phyloP scores from a whole-genome alignment of 108 stramenopile genomes.

The Pseudonitzschia delicatissima region DNA sequence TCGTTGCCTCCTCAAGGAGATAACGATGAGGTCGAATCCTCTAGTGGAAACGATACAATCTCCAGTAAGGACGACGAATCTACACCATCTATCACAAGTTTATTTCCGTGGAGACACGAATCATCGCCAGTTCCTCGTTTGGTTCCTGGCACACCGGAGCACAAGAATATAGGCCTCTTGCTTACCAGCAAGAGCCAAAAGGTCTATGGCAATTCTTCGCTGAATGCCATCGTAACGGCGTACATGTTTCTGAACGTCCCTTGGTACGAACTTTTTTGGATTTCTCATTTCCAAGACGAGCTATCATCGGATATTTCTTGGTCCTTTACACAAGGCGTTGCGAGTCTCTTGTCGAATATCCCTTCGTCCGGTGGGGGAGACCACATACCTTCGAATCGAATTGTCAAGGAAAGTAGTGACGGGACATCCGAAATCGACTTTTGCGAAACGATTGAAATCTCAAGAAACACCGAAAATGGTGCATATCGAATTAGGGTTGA shows the following conservation, averaged over 20 bases:
- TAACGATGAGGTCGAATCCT: not conserved
- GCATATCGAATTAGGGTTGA: not conserved
- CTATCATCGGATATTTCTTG: constrained; percentile 27
- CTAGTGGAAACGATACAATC: not conserved
- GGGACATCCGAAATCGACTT: constrained; percentile 6
- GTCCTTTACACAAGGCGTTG: constrained; percentile 32
- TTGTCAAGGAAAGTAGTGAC: not conserved
- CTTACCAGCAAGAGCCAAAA: constrained; percentile 15
- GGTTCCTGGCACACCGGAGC: constrained; percentile 27
- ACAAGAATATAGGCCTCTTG: constrained; percentile 19
- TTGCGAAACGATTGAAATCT: constrained; percentile 1
- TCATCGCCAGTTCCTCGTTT: constrained; percentile 20
- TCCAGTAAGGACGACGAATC: not conserved
- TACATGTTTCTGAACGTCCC: constrained; percentile 41
- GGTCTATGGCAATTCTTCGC: not conserved
- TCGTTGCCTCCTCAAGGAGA: not conserved
- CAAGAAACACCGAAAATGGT: not conserved
- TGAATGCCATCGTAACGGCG: constrained; percentile 28
- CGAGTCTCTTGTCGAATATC: constrained; percentile 5
- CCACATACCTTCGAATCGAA: not conserved
- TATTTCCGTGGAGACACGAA: constrained; percentile 36
- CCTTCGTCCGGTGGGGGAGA: not conserved
- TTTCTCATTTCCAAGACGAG: constrained; percentile 18
- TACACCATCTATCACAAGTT: not conserved
- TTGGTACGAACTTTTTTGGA: constrained; percentile 31